These are phyloP conservation scores for Saturnispora hagleri DNA, from an alignment of 805 yeast species.

Conservation along the genomic window DNA sequence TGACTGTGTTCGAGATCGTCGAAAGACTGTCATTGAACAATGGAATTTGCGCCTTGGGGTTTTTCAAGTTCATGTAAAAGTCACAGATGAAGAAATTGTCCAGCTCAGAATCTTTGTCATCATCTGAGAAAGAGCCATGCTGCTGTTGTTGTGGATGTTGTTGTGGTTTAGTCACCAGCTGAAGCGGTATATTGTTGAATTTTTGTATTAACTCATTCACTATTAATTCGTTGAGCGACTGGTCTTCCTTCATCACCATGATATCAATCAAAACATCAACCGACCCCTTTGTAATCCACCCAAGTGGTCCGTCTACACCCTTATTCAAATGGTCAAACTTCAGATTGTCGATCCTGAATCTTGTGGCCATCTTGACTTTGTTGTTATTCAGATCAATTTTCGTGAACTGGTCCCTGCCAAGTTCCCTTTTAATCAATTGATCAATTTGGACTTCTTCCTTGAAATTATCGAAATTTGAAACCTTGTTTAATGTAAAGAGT, in stretches of 20 bases:
- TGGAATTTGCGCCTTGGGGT: conserved; percentile 85
- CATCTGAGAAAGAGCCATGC: background rate
- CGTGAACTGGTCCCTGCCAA: conserved; percentile 14
- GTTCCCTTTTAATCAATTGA: conserved; percentile 16
- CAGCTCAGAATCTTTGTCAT: conserved; percentile 7
- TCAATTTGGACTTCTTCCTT: conserved; percentile 23
- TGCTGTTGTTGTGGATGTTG: background rate
- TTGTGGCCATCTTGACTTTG: conserved; percentile 43
- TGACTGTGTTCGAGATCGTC: conserved; percentile 85
- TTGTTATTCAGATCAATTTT: conserved; percentile 12
- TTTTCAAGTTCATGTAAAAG: conserved; percentile 66
- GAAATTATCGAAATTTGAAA: conserved; percentile 50
- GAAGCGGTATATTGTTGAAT: conserved; percentile 1
- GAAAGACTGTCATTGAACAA: conserved; percentile 78
- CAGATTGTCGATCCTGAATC: conserved; percentile 77
- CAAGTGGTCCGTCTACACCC: conserved; percentile 90
- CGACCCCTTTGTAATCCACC: conserved; percentile 90
- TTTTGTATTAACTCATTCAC: conserved; percentile 22
- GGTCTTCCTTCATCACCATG: conserved; percentile 51
- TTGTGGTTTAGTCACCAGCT: background rate
- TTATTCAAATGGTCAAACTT: conserved; percentile 83
- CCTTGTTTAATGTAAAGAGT: conserved; percentile 80
- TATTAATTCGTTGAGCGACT: conserved; percentile 34
- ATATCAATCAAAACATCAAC: conserved; percentile 93
- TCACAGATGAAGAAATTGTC: conserved; percentile 54